These are phyloP conservation scores for Aspergillus sp. DNA, from an alignment of 2,329 filamentous ascomycete species.

Conservation along the genomic window DNA sequence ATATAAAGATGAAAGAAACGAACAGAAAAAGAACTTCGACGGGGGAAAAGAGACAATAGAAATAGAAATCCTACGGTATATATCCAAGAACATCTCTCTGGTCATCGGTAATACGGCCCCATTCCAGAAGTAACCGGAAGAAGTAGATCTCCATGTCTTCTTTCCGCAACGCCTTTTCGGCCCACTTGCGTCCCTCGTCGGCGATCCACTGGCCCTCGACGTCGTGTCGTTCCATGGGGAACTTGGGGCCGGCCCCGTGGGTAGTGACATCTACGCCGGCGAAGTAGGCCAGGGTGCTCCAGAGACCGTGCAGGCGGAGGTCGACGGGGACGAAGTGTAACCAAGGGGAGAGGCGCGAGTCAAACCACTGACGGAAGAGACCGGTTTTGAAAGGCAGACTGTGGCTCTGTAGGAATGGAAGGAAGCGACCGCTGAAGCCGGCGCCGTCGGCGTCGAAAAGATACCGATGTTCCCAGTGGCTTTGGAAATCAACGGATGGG, in stretches of 20 bases:
- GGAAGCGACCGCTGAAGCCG: constrained; percentile 64
- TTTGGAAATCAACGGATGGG: constrained; percentile 50
- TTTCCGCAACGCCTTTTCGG: constrained; percentile 59
- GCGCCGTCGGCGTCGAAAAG: constrained; percentile 71
- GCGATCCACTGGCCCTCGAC: constrained; percentile 65
- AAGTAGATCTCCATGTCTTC: constrained; percentile 81
- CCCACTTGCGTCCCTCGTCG: constrained; percentile 65
- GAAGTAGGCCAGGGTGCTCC: constrained; percentile 74
- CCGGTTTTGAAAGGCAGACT: constrained; percentile 69
- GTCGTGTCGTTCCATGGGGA: constrained; percentile 50
- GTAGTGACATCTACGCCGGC: constrained; percentile 47
- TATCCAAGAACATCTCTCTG: constrained; percentile 50
- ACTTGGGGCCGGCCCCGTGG: constrained; percentile 11
- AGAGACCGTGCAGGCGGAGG: constrained; percentile 69
- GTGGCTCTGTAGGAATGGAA: constrained; percentile 64
- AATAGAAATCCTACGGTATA: constrained; percentile 13
- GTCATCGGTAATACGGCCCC: constrained; percentile 69
- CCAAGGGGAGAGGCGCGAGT: constrained; percentile 72
- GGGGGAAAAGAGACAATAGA: no score
- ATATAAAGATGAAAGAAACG: neutral
- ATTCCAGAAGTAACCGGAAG: constrained; percentile 75
- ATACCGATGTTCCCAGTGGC: constrained; percentile 66
- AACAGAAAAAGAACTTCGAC: neutral
- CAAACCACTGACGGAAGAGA: constrained; percentile 78
- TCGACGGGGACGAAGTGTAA: constrained; percentile 79